Base-by-base conservation (phyloP, 23 red algal genomes). In the Gracilaria caudata region DNA sequence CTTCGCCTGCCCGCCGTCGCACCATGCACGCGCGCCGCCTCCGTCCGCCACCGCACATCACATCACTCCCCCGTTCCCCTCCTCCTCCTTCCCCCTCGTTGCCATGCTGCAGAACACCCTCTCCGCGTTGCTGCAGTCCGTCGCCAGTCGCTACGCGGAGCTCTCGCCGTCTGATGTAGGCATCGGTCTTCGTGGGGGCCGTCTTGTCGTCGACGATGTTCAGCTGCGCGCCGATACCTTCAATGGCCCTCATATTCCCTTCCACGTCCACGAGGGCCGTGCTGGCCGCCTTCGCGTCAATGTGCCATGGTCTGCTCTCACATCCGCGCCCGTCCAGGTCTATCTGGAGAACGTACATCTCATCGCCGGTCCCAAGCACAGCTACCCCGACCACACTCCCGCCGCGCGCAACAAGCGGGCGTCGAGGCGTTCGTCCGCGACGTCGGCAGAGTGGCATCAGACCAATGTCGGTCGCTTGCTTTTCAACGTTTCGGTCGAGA, bases 301-400 rank as follows among this genome's bases (percentile, higher is more conserved):
- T 54, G 92, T 94, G 29, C 92, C 92, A 28, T 94, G 92, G 92
- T 60, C 47, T 9, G 92, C 92, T 7, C 44, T 94, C 40, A 81
- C 83, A 0, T 30, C 37, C 65, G 59, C 71, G 38, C 55, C 83
- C 19, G 92, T 94, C 37, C 33, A 79, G 57, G 84, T 94, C 23
- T 88, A 88, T 30, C 74, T 94, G 17, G 92, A 94, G 71, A 83
- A 88, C 63, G 77, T 94, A 32, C 68, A 60, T 39, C 76, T 94
- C 19, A 77, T 88, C 28, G 92, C 92, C 38, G 79, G 63, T 29
- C 91, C 82, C 34, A 93, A 92, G 78, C 28, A 75, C 30, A 34
- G 11, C 25, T 53, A 51, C 11, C 83, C 83, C 3, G 25, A 64
- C 0, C 29, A 28, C 64, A 20, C 29, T 4, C 61, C 35, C 39